phyloP scores from a whole-genome alignment of 2,329 filamentous ascomycete genomes.

The Paramyrothecium sp. region DNA sequence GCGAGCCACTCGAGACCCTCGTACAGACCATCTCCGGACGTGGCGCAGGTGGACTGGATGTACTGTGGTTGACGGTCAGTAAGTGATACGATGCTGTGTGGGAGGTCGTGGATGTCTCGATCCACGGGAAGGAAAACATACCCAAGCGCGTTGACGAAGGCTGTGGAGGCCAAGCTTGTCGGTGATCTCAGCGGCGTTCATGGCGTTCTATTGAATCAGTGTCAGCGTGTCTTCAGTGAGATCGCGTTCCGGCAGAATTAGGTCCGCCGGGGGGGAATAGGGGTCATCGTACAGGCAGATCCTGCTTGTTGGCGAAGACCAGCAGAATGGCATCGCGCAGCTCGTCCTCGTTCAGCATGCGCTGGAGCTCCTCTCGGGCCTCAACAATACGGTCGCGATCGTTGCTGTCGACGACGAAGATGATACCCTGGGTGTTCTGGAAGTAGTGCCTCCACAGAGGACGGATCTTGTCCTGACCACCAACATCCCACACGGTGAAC shows the following conservation, averaged over 20 bases:
- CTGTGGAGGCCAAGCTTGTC: constrained; percentile 99
- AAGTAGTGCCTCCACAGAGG: constrained; percentile 99
- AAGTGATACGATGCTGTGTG: constrained; percentile 6
- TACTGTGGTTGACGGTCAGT: constrained; percentile 57
- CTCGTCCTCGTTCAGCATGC: constrained; percentile 99
- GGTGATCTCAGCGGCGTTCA: constrained; percentile 99
- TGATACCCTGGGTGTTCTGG: constrained; percentile 99
- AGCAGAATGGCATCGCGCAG: constrained; percentile 94
- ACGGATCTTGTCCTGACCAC: constrained; percentile 99
- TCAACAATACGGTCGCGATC: constrained; percentile 98
- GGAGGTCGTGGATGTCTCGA: not conserved
- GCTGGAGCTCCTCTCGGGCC: constrained; percentile 92
- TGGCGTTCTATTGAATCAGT: constrained; percentile 72
- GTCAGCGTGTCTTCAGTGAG: not conserved
- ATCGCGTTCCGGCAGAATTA: not conserved
- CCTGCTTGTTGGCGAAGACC: constrained; percentile 99
- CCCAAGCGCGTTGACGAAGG: constrained; percentile 97
- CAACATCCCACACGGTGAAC: constrained; percentile 99
- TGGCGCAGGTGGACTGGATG: constrained; percentile 99
- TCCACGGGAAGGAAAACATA: constrained; percentile 55
- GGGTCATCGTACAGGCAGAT: constrained; percentile 77
- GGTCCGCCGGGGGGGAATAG: not conserved
- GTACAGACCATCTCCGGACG: constrained; percentile 98
- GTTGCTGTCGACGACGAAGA: constrained; percentile 99
- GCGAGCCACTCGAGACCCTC: constrained; percentile 96